Base-by-base conservation (phyloP, 768 basidiomycete genomes). In the Auriscalpium microsporum region DNA sequence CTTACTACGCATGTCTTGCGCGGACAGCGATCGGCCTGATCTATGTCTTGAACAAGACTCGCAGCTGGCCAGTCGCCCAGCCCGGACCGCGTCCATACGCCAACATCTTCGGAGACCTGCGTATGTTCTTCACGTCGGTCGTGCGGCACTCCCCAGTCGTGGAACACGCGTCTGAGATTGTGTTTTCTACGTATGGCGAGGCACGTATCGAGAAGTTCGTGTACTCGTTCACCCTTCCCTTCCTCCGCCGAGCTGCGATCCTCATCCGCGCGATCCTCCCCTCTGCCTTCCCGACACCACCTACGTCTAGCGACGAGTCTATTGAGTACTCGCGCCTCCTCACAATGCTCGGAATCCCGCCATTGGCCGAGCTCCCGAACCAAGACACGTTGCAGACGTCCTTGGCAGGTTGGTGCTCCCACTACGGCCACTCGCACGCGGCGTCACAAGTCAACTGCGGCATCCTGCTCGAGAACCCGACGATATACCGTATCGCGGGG, bases 121-220 rank as follows among this genome's bases (percentile, higher is more conserved):
- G 86, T 14, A 87, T 90, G 80, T 92, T 93, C 68, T 90, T 90
- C 74, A 88, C 90, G 78, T 92, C 87, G 1, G 87, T 92, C 48
- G 88, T 91, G 21, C 84, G 91, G 2, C 91, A 94, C 65, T 93
- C 90, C 0, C 88, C 88, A 0, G 80, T 89, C 36, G 87, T 93
- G 61, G 90, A 93, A 58, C 90, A 90, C 62, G 89, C 85, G 0
- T 86, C 90, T 4, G 88, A 84, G 23, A 71, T 88, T 47, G 85
- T 84, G 1, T 85, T 94, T 52, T 83, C 86, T 45, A 80, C 84
- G 3, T 86, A 92, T 59, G 87, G 92, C 51, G 90, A 92, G 64
- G 84, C 84, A 4, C 77, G 86, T 38, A 86, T 97, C 48, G 87
- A 94, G 64, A 90, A 87, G 68, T 70, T 94, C 46, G 72, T 97